Evolutionary conservation across 1,284 basidiomycete genomes (phyloP), one percentile per base, ranked within the genome.

Genomic region (Cryptococcus sp.): DNA sequence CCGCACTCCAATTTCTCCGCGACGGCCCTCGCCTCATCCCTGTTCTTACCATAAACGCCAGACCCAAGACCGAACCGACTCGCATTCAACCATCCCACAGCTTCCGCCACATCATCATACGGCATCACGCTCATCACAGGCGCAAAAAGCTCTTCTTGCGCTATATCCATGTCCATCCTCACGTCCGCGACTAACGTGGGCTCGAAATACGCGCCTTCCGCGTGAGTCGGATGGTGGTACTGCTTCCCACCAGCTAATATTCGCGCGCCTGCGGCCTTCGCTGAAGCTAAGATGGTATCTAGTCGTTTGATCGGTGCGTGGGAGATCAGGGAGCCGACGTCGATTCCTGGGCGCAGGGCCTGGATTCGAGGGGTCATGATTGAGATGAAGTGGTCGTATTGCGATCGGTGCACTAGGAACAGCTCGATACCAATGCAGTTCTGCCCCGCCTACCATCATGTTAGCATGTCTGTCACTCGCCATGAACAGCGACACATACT

Each of bases 391-490:
- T 86, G 83, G 35, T 89, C 84, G 66, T 93, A 88, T 66, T 91
- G 87, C 0, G 83, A 82, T 0, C 81, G 74, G 67, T 92, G 91
- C 38, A 98, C 91, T 47, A 98, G 85, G 65, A 97, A 86, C 0
- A 93, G 86, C 77, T 99, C 95, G 59, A 95, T 90, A 27, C 94
- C 93, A 66, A 96, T 95, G 75, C 95, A 99, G 75, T 98, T 98
- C 79, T 98, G 95, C 17, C 95, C 95, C 45, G 76, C 69, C 55
- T 70, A 53, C 38, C 48, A 58, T 56, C n/a, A 44, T 27, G 25
- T 44, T 38, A 57, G 49, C 42, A 42, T 7, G 10, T 1, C 3
- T 39, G 6, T 25, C 17, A 19, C 23, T 31, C 44, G 38, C 45
- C 23, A 22, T n/a, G 10, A 4, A 19, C 13, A 17, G 41, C 42